Evolutionary conservation across 2,329 filamentous ascomycete genomes (phyloP).

Genomic region (Xylaria sp.): DNA sequence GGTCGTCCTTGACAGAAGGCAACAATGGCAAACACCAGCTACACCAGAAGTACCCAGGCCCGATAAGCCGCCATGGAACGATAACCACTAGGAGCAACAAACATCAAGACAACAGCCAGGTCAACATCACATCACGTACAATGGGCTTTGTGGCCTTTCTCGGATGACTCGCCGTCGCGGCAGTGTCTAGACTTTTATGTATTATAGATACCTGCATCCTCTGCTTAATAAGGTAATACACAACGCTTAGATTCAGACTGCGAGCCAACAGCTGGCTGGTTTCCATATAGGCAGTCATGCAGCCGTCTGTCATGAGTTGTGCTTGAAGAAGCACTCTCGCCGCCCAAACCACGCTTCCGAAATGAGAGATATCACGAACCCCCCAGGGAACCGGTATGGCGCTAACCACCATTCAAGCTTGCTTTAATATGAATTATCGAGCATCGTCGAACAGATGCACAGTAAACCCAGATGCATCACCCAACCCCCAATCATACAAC

Average conservation of each 20-base stretch:
- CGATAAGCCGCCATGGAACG: slow-evolving; percentile 16
- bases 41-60: not conserved
- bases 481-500: slow-evolving; percentile 23
- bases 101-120: not conserved
- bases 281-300: not conserved
- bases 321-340: slow-evolving; percentile 20
- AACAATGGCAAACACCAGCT: slow-evolving; percentile 18
- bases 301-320: slow-evolving; percentile 10
- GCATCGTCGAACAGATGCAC: slow-evolving; percentile 19
- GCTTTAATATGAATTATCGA: not conserved
- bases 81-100: not conserved
- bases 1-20: not conserved
- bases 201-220: not conserved
- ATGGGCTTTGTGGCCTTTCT: not conserved
- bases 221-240: not conserved
- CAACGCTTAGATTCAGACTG: not conserved
- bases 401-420: slow-evolving; percentile 10
- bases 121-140: slow-evolving; percentile 1
- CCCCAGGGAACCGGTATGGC: slow-evolving; percentile 9
- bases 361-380: not conserved
- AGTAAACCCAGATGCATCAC: slow-evolving; percentile 4
- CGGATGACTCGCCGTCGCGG: not conserved
- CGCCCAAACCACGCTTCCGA: slow-evolving; percentile 20
- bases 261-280: not conserved
- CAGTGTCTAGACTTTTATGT: not conserved